Conservation (phyloP, 2,329 filamentous ascomycete species). For the Neofusicoccum cordaticola region DNA sequence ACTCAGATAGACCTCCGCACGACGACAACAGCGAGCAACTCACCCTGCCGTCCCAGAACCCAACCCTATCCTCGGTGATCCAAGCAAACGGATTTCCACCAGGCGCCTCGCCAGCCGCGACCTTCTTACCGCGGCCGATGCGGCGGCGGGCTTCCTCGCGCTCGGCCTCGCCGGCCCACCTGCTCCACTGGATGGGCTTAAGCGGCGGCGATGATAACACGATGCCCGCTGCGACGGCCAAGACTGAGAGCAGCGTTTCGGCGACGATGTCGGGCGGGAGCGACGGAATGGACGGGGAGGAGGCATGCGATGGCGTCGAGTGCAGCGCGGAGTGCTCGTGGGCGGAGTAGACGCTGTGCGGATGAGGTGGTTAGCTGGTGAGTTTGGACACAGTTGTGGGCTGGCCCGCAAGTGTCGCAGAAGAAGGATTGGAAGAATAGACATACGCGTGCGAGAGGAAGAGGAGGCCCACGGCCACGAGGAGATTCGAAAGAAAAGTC, state of each 20-base stretch:
- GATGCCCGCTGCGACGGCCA: constrained; percentile 79
- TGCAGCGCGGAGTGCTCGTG: constrained; percentile 83
- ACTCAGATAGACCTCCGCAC: neutral
- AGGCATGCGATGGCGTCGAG: constrained; percentile 33
- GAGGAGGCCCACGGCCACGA: constrained; percentile 72
- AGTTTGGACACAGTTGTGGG: neutral
- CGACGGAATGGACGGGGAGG: constrained; percentile 33
- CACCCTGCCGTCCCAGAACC: constrained; percentile 85
- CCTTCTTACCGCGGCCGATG: constrained; percentile 53
- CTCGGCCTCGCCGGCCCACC: constrained; percentile 83
- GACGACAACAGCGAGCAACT: constrained; percentile 26
- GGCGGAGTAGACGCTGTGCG: constrained; percentile 83
- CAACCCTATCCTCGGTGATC: constrained; percentile 72
- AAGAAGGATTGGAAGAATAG: neutral
- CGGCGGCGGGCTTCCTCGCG: constrained; percentile 69
- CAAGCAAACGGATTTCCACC: constrained; percentile 70
- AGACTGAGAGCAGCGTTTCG: constrained; percentile 77
- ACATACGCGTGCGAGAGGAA: constrained; percentile 81
- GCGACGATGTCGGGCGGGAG: constrained; percentile 84
- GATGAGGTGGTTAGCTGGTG: neutral
- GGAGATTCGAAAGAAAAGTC: constrained; percentile 67
- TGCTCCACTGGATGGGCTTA: constrained; percentile 79
- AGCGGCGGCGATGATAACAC: constrained; percentile 74
- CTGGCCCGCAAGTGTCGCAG: neutral
- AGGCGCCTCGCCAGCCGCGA: constrained; percentile 32